These are phyloP conservation scores for Candolleomyces eurysporus DNA, from an alignment of 768 basidiomycete species.

Conservation along the genomic window DNA sequence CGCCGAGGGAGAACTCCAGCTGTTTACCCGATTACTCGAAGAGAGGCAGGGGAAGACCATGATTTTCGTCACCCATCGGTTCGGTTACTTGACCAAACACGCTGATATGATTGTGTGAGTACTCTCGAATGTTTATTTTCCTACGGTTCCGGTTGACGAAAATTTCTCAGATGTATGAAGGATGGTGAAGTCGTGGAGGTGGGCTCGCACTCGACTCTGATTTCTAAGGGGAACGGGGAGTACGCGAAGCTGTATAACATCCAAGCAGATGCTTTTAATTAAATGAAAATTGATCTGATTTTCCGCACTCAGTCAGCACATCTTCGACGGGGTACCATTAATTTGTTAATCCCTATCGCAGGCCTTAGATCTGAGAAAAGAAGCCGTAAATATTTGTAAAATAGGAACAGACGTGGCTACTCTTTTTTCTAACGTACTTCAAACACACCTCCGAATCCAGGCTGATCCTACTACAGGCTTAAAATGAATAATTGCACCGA, in stretches of 20 bases:
- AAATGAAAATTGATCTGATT: too few relatives aligned
- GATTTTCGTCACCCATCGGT: conserved; percentile 56
- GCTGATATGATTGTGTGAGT: conserved; percentile 54
- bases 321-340: too few relatives aligned
- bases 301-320: too few relatives aligned
- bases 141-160: background rate
- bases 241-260: background rate
- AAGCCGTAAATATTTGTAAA: too few relatives aligned
- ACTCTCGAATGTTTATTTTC: background rate
- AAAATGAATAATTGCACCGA: too few relatives aligned
- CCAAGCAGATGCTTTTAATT: background rate
- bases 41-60: conserved; percentile 48
- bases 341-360: too few relatives aligned
- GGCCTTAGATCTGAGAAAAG: too few relatives aligned
- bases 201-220: background rate
- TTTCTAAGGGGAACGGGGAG: background rate
- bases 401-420: too few relatives aligned
- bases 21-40: conserved; percentile 39
- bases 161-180: background rate
- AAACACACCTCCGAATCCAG: too few relatives aligned
- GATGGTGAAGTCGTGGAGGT: background rate
- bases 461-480: too few relatives aligned
- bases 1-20: conserved; percentile 47
- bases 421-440: too few relatives aligned
- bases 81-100: conserved; percentile 44